Evolutionary conservation across 2,329 filamentous ascomycete genomes (phyloP), one percentile per base, ranked within the genome.

Genomic region (Diaporthe eres): DNA sequence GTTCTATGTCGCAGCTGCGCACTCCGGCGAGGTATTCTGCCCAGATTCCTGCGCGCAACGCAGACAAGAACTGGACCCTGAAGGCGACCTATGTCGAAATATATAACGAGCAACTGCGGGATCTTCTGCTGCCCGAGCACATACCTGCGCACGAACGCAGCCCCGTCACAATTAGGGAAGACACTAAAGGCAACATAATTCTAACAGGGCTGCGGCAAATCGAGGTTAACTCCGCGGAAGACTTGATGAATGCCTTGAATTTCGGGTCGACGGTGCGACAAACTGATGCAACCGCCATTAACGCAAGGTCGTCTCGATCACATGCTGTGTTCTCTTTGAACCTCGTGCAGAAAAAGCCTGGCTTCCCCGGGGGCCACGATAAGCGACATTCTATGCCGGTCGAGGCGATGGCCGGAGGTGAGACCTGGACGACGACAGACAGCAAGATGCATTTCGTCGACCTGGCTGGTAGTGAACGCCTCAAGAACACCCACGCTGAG

Each of bases 391-490:
- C 97, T 0, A 92, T 97, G 78, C 95, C 96, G 0, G 82, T 96
- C 8, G 97, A 98, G 82, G 91, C 93, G 53, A 91, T 97, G 87
- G 91, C 92, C 3, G 90, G 91, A 34, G 91, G 92, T 25, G 91
- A 93, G 47, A 89, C 89, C 67, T 91, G 91, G 84, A 90, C 98
- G 57, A 98, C 95, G 0, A 94, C 97, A 13, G 97, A 99, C 84
- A 99, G 97, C 91, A 99, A 99, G 85, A 90, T 99, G 70, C 97
- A 99, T 83, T 99, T 99, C 82, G 97, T 99, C 76, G 97, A 99
- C 91, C 87, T 99, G 83, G 97, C 97, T 71, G 97, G 97, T 78
- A 98, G 97, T 83, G 97, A 99, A 86, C 92, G 97, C 80, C 87
- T 99, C 81, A 99, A 99, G 87, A 98, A 99, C 81, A 99, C 97